Percentiles rank a stretch among this genome's conserved stretches.
These are phyloP conservation scores for Aspergillus glaucus DNA, from an alignment of 2,329 filamentous ascomycete species.

Conservation along the genomic window DNA sequence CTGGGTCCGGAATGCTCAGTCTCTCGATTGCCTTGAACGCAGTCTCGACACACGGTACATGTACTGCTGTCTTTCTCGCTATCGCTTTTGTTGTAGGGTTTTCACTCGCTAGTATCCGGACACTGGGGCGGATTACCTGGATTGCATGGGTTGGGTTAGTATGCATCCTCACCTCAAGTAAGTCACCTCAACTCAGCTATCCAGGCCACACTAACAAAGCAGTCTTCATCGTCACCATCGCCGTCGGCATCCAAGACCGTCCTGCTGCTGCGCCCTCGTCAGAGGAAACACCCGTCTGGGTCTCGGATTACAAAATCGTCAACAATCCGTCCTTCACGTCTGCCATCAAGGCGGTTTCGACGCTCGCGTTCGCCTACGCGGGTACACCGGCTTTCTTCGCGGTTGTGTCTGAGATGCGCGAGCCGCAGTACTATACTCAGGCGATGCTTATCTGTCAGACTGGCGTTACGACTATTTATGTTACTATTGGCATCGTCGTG, in stretches of 20 bases:
- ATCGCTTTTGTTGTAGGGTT: constrained; percentile 4
- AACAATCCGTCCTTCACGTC: constrained; percentile 12
- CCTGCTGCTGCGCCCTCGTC: constrained; percentile 23
- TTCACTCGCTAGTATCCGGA: constrained; percentile 25
- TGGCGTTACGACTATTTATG: constrained; percentile 27
- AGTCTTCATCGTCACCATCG: constrained; percentile 20
- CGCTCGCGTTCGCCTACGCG: constrained; percentile 12
- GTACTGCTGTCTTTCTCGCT: constrained; percentile 17
- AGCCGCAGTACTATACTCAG: constrained; percentile 26
- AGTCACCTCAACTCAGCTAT: constrained; percentile 12
- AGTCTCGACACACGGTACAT: constrained; percentile 29
- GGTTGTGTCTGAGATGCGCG: constrained; percentile 34
- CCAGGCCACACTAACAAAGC: constrained; percentile 11
- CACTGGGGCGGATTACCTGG: constrained; percentile 26
- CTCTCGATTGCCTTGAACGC: constrained; percentile 37
- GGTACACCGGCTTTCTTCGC: constrained; percentile 27
- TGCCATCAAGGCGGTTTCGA: constrained; percentile 16
- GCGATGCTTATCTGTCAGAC: constrained; percentile 27
- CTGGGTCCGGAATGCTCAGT: constrained; percentile 38
- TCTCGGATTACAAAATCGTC: constrained; percentile 21
- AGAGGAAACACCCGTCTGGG: constrained; percentile 15
- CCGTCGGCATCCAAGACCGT: constrained; percentile 27
- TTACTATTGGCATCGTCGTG: constrained; percentile 34
- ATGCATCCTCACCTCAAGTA: constrained; percentile 9
- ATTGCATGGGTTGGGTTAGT: constrained; percentile 28